Percentiles rank a stretch among this genome's conserved stretches.
Evolutionary conservation across 345 rosid species (phyloP).

Genomic region (Lenwebbia sp.): DNA sequence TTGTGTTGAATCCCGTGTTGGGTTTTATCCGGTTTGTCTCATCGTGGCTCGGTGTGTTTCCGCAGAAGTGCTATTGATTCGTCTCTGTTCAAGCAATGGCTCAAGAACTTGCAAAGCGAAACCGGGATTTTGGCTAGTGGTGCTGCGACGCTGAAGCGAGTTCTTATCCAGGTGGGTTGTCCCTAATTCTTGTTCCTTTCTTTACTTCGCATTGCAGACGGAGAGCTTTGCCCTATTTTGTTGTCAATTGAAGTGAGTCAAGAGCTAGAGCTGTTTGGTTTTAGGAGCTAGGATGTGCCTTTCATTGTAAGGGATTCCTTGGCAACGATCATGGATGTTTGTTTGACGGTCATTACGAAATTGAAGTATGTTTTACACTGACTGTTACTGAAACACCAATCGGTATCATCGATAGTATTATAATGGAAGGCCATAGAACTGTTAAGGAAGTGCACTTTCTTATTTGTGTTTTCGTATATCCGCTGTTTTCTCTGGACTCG

Average conservation of each 20-base stretch:
- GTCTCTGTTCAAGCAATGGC: conserved; percentile 72
- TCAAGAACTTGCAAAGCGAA: conserved; percentile 61
- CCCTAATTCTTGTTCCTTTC: neutral
- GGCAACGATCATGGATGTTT: neutral
- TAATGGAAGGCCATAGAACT: neutral
- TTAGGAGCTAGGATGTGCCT: neutral
- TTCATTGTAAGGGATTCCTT: neutral
- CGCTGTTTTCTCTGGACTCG: neutral
- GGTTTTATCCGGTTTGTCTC: neutral
- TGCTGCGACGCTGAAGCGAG: conserved; percentile 42
- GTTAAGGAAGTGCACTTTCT: neutral
- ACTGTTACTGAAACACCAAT: neutral
- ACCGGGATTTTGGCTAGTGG: conserved; percentile 63
- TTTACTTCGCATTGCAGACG: neutral
- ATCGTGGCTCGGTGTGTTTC: neutral
- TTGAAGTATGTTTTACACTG: neutral
- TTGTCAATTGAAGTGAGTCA: neutral
- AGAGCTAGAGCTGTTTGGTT: neutral
- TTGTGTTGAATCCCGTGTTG: neutral
- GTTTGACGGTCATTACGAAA: neutral
- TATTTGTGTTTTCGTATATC: neutral
- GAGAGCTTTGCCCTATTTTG: neutral
- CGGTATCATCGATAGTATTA: no score
- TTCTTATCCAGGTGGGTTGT: conserved; percentile 53
- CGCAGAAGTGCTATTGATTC: conserved; percentile 65